Evolutionary conservation across 2,329 filamentous ascomycete species (phyloP).

Genomic region (Pyricularia grisea): DNA sequence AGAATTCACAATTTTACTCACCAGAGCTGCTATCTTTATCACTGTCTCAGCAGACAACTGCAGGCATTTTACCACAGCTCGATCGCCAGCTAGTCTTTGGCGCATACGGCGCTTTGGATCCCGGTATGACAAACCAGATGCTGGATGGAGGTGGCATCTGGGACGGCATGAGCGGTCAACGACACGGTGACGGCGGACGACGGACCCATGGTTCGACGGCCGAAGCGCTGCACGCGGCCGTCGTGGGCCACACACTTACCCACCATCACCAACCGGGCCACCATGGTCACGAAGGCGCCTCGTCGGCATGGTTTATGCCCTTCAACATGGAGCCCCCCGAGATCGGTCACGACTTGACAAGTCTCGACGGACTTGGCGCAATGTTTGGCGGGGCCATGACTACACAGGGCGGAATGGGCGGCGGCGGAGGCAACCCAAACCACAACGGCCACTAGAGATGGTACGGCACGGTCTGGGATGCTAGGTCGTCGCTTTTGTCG

Average conservation of each 20-base stretch:
- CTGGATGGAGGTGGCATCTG: slow-evolving; percentile 28
- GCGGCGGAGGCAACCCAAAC: slow-evolving; percentile 20
- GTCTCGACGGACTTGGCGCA: slow-evolving; percentile 37
- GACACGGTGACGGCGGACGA: slow-evolving; percentile 8
- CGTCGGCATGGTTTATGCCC: slow-evolving; percentile 81
- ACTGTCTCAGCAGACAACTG: slow-evolving; percentile 34
- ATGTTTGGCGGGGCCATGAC: slow-evolving; percentile 30
- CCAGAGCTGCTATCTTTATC: slow-evolving; percentile 44
- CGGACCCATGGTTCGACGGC: not conserved
- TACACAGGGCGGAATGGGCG: slow-evolving; percentile 9
- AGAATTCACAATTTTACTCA: slow-evolving; percentile 32
- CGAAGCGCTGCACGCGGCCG: slow-evolving; percentile 10
- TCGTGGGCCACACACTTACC: slow-evolving; percentile 11
- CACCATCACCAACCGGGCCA: not conserved
- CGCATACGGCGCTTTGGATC: slow-evolving; percentile 52
- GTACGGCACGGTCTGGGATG: not conserved
- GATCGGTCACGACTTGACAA: slow-evolving; percentile 36
- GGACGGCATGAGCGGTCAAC: slow-evolving; percentile 18
- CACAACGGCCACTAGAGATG: slow-evolving; percentile 6
- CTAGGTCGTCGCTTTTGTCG: not conserved
- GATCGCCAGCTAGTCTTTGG: slow-evolving; percentile 70
- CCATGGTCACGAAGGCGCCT: slow-evolving; percentile 31
- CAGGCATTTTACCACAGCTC: slow-evolving; percentile 54
- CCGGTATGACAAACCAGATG: slow-evolving; percentile 15
- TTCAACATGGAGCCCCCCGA: slow-evolving; percentile 81